Conservation (phyloP, 306 rosid genomes). For the Aeschynomene evenia region DNA sequence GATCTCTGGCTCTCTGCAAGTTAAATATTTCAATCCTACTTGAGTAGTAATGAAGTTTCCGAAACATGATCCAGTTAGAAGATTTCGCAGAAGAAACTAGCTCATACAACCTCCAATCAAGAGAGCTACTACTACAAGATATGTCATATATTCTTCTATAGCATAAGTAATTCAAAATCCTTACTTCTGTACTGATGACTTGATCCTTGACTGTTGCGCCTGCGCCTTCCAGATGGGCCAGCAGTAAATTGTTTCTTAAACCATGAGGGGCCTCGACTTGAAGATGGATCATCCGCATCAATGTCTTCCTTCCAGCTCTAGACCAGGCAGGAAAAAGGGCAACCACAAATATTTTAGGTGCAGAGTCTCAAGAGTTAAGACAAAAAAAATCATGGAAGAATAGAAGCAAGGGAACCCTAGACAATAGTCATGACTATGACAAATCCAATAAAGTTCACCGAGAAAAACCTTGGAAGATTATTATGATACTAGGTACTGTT, state of each 20-base stretch:
- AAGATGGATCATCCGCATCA: conserved; percentile 28
- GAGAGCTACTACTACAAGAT: conserved; percentile 14
- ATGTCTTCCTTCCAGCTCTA: conserved; percentile 38
- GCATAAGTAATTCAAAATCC: conserved; percentile 11
- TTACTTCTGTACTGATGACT: conserved; percentile 29
- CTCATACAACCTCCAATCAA: not conserved
- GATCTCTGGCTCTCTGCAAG: not conserved
- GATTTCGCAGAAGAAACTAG: conserved; percentile 1
- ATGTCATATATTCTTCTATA: not conserved
- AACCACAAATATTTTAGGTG: not conserved
- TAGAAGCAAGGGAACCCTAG: not conserved
- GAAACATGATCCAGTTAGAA: conserved; percentile 1
- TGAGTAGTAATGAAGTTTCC: not conserved
- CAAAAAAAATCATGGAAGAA: conserved; percentile 1
- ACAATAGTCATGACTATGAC: not conserved
- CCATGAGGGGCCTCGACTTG: conserved; percentile 36
- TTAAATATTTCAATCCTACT: conserved; percentile 5
- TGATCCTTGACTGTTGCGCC: conserved; percentile 18
- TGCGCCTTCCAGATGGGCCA: conserved; percentile 9
- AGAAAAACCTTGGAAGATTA: not conserved
- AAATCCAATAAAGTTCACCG: not conserved
- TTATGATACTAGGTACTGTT: not conserved
- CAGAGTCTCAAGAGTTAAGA: not conserved
- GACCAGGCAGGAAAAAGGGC: not conserved
- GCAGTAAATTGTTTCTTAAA: conserved; percentile 26